These are phyloP conservation scores for Capsicum pubescens DNA, from an alignment of 257 asterid genomes.

Conservation along the genomic window DNA sequence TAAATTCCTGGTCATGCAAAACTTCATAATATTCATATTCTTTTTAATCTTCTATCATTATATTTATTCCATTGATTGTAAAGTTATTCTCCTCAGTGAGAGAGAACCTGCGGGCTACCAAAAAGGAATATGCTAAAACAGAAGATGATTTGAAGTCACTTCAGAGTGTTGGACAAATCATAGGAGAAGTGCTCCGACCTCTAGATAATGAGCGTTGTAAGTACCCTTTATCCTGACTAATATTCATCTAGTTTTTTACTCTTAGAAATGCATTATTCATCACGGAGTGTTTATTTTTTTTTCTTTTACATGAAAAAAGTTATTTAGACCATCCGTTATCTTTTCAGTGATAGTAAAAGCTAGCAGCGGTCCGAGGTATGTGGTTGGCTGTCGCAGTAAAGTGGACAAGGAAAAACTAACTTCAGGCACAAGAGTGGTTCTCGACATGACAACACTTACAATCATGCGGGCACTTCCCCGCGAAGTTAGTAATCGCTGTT, in stretches of 20 bases:
- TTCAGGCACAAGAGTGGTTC: slow-evolving; percentile 94
- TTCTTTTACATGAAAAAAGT: too few relatives aligned
- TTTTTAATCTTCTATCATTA: background rate
- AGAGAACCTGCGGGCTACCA: slow-evolving; percentile 72
- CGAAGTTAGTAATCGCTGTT: slow-evolving; percentile 59
- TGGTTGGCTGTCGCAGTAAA: slow-evolving; percentile 96
- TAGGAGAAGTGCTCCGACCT: slow-evolving; percentile 97
- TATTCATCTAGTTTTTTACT: background rate
- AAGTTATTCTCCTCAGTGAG: slow-evolving; percentile 49
- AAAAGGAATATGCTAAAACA: slow-evolving; percentile 89
- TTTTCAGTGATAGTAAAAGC: slow-evolving; percentile 90
- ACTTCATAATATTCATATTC: background rate
- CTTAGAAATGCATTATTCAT: background rate
- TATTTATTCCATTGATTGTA: background rate
- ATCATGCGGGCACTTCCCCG: slow-evolving; percentile 99
- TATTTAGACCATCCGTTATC: background rate
- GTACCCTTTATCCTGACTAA: slow-evolving; percentile 32
- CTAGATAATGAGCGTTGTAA: slow-evolving; percentile 93
- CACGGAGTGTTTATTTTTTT: background rate
- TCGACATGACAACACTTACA: slow-evolving; percentile 97
- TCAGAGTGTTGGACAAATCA: slow-evolving; percentile 99
- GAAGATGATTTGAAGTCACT: slow-evolving; percentile 97
- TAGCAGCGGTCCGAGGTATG: slow-evolving; percentile 96
- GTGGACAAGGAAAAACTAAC: slow-evolving; percentile 95
- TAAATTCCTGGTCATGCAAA: background rate